Conservation (phyloP, 2,329 filamentous ascomycete species). For the Escovopsis weberi region DNA sequence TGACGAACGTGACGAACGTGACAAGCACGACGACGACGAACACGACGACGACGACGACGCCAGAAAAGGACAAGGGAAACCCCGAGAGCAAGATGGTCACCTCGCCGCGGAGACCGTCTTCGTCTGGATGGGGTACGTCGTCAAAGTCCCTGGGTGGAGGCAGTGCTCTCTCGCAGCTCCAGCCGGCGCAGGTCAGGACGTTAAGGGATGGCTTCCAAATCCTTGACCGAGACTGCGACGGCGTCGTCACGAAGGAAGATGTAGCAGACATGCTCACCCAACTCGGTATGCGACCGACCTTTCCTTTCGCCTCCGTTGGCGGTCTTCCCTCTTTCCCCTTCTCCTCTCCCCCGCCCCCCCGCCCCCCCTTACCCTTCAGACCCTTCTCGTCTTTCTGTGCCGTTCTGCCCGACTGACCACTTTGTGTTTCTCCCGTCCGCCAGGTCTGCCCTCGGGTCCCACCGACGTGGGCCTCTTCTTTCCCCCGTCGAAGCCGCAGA, state of each 20-base stretch:
- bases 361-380: too few relatives aligned
- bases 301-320: background rate
- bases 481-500: slow-evolving; percentile 53
- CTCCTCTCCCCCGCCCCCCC: too few relatives aligned
- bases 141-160: slow-evolving; percentile 26
- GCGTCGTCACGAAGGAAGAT: slow-evolving; percentile 66
- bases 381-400: background rate
- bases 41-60: slow-evolving; percentile 14
- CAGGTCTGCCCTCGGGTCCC: slow-evolving; percentile 59
- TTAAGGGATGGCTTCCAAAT: slow-evolving; percentile 90
- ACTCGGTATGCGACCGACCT: slow-evolving; percentile 40
- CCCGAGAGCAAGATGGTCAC: slow-evolving; percentile 18
- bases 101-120: slow-evolving; percentile 22
- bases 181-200: slow-evolving; percentile 69
- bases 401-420: slow-evolving; percentile 3
- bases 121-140: slow-evolving; percentile 15
- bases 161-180: slow-evolving; percentile 55
- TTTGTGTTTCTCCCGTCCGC: too few relatives aligned
- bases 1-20: too few relatives aligned
- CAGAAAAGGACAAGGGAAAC: slow-evolving; percentile 18
- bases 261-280: slow-evolving; percentile 79
- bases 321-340: background rate
- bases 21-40: too few relatives aligned
- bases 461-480: slow-evolving; percentile 72
- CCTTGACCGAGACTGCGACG: slow-evolving; percentile 78